phyloP scores from a whole-genome alignment of 192 early-diverging fungal species.

The Helicostylum pulchrum region DNA sequence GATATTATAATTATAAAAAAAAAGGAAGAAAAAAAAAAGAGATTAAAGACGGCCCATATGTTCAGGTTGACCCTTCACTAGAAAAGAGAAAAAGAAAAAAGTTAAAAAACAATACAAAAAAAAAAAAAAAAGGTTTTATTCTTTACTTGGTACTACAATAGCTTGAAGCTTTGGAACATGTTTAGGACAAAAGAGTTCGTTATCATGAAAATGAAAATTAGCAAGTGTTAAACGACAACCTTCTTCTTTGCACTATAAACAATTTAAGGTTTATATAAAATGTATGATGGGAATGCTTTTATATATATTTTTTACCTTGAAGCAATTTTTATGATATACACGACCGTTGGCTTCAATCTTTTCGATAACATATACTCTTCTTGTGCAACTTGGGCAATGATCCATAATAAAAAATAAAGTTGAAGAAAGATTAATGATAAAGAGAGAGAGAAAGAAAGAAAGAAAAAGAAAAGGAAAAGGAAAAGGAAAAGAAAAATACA shows the following conservation, averaged over 20 bases:
- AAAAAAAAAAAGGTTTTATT: not conserved
- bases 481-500: too few species aligned
- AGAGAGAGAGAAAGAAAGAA: slow-evolving; percentile 3
- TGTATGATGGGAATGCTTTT: not conserved
- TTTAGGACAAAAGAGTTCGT: slow-evolving; percentile 17
- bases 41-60: slow-evolving; percentile 9
- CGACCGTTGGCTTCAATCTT: slow-evolving; percentile 25
- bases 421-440: too few species aligned
- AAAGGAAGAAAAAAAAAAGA: too few species aligned
- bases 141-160: slow-evolving; percentile 11
- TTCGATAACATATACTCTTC: slow-evolving; percentile 19
- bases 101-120: not conserved
- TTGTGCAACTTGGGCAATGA: slow-evolving; percentile 10
- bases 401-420: slow-evolving; percentile 11
- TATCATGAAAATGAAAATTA: slow-evolving; percentile 21
- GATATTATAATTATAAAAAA: too few species aligned
- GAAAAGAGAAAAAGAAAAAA: not conserved
- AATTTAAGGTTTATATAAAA: not conserved
- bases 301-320: slow-evolving; percentile 17
- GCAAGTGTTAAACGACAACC: slow-evolving; percentile 28
- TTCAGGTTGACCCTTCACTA: slow-evolving; percentile 8
- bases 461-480: too few species aligned
- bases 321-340: slow-evolving; percentile 16
- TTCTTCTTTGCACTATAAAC: slow-evolving; percentile 15
- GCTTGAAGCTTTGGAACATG: slow-evolving; percentile 28